Evolutionary conservation across 2,329 filamentous ascomycete species (phyloP).

Genomic region (Aquanectria penicillioides): DNA sequence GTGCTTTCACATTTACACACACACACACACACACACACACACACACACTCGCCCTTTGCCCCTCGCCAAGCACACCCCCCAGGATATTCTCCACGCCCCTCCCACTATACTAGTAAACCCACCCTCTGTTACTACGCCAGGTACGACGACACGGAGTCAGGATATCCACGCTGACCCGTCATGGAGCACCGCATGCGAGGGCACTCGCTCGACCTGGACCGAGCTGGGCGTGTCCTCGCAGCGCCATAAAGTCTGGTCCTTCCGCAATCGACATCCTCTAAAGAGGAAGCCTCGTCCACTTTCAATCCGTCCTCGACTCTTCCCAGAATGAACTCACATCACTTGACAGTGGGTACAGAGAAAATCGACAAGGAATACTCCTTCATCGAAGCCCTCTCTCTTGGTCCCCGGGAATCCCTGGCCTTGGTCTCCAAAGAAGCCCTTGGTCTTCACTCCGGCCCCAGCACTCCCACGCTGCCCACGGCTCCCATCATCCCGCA

Average conservation of each 20-base stretch:
- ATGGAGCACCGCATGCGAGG: neutral
- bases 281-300: slow-evolving; percentile 30
- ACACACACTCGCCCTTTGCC: too few species aligned
- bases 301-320: slow-evolving; percentile 15
- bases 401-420: slow-evolving; percentile 40
- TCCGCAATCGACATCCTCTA: slow-evolving; percentile 28
- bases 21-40: too few species aligned
- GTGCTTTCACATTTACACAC: too few species aligned
- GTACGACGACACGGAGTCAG: slow-evolving; percentile 14
- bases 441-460: slow-evolving; percentile 32
- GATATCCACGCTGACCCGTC: slow-evolving; percentile 7
- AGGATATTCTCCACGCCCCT: neutral
- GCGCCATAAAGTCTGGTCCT: slow-evolving; percentile 41
- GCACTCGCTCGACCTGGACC: slow-evolving; percentile 14
- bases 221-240: slow-evolving; percentile 20
- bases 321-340: slow-evolving; percentile 36
- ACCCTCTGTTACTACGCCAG: too few species aligned
- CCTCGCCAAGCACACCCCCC: too few species aligned
- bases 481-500: slow-evolving; percentile 9
- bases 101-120: neutral
- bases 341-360: slow-evolving; percentile 32
- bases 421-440: slow-evolving; percentile 41
- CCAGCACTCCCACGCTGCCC: slow-evolving; percentile 15
- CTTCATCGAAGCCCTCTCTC: slow-evolving; percentile 44
- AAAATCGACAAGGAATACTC: slow-evolving; percentile 43